Evolutionary conservation across 192 early-diverging fungal species (phyloP), one percentile per base, ranked within the genome.

Genomic region (Fimicolochytrium jonesii): DNA sequence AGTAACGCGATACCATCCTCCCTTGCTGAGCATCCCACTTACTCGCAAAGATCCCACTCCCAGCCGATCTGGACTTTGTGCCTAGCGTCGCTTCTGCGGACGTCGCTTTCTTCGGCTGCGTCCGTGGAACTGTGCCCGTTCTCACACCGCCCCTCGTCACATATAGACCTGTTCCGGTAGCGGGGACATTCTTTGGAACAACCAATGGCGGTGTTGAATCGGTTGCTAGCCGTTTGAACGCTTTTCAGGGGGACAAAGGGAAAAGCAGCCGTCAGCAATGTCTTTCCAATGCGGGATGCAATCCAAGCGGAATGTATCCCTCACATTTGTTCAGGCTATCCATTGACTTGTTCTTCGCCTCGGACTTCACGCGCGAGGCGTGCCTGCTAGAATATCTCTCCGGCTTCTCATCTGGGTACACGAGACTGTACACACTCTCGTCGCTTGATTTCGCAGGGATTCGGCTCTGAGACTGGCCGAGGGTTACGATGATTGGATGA

Each of bases 341-440:
- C 53, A 26, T 23, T 9, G 11, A 17, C 7, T 22, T 13, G 33
- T 55, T 30, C 34, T 37, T 55, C n/a, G 33, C 53, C 4, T 30
- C 53, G 15, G 31, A n/a, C 26, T 26, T 55, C 3, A 55, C 53
- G 15, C 53, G 13, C 32, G 9, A 30, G 11, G 53, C 53, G 36
- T 55, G 53, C 4, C 53, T 7, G 26, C 18, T 23, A 9, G 15
- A 11, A 34, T 55, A 55, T n/a, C n/a, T n/a, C 33, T 7, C 11
- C 11, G 32, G 32, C 5, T 20, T 20, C 5, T 20, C 48, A 15
- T 20, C 25, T 26, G 29, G 53, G 53, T 55, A 55, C 9, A 55
- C 53, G 20, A 55, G 53, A 9, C 18, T 10, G 53, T 55, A 55
- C 2, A 55, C 53, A 18, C 53, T 55, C 36, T 55, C 53, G 10